Conservation (phyloP, 495 filamentous ascomycete species). For the Aspergillus ellipticus region DNA sequence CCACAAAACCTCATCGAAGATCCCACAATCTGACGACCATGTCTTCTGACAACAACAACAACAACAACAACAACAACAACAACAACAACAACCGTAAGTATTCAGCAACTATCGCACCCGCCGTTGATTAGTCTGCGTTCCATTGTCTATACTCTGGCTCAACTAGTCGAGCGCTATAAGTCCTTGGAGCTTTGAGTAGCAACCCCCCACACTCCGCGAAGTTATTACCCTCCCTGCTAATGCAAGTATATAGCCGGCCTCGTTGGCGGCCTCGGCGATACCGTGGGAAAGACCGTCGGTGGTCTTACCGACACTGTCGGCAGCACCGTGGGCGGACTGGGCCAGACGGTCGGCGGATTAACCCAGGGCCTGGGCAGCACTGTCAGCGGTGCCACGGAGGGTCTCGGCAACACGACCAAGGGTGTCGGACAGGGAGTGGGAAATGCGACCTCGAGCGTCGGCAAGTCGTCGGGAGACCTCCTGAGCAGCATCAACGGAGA, state of each 20-base stretch:
- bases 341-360: slow-evolving; percentile 26
- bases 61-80: slow-evolving; percentile 6
- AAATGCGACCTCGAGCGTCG: slow-evolving; percentile 28
- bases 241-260: slow-evolving; percentile 20
- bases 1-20: neutral
- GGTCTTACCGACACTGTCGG: slow-evolving; percentile 15
- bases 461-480: slow-evolving; percentile 10
- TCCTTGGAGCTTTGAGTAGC: neutral
- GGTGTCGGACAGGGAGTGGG: slow-evolving; percentile 31
- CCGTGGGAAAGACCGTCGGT: slow-evolving; percentile 28
- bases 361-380: slow-evolving; percentile 26
- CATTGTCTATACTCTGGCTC: neutral
- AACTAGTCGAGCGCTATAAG: neutral
- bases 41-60: neutral
- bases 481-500: slow-evolving; percentile 7
- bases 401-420: slow-evolving; percentile 32
- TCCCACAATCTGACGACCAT: neutral
- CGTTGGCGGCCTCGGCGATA: slow-evolving; percentile 32
- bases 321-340: slow-evolving; percentile 33
- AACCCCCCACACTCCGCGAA: neutral
- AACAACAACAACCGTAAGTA: slow-evolving; percentile 4
- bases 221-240: neutral
- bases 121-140: neutral
- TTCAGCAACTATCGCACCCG: neutral
- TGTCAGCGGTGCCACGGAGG: slow-evolving; percentile 29